Base-by-base conservation (phyloP, 2,329 filamentous ascomycete genomes). In the Albophoma yamanashiensis region DNA sequence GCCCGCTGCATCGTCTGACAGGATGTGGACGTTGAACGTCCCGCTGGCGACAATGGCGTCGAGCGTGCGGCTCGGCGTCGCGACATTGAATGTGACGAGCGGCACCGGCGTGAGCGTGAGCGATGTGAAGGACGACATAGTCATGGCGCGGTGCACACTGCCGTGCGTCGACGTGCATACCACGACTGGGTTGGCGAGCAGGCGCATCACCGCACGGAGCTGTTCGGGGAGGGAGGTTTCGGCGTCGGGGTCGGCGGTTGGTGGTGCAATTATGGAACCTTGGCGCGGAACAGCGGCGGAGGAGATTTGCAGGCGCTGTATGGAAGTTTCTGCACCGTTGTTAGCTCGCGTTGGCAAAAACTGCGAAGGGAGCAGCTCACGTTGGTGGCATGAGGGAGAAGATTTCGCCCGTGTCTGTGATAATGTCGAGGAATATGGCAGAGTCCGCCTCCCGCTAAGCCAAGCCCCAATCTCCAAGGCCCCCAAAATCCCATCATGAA, bases 41-140 rank as follows among this genome's bases (percentile, higher is more conserved):
- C 75, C 65, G 52, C 73, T 77, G 17, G 66, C 68, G 20, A 67
- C 62, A 27, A 86, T 75, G 11, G 82, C 82, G 60, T 81, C 76
- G 31, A 82, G 73, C 15, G 82, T 85, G 15, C 79, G 77, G 67
- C 81, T 84, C 25, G 82, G 82, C 36, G 78, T 75, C 31, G 77
- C 76, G 56, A 85, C 75, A 71, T 85, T 85, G 74, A 86, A 85
- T 0, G 78, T 79, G 8, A 86, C 70, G 14, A 81, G 72, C 1
- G 82, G 82, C 34, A 71, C 74, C 0, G 82, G 82, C n/a, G 67
- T 64, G 22, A 85, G 74, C 20, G 79, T 77, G 34, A 86, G 70
- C 0, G 81, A 83, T 2, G 82, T 82, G 63, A 86, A 79, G 2
- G 82, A 84, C 8, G 83, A 85, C 74, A 84, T 82, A 39, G 83